Evolutionary conservation across 2,329 filamentous ascomycete species (phyloP), one percentile per base, ranked within the genome.

Genomic region (Botryotinia globosa): DNA sequence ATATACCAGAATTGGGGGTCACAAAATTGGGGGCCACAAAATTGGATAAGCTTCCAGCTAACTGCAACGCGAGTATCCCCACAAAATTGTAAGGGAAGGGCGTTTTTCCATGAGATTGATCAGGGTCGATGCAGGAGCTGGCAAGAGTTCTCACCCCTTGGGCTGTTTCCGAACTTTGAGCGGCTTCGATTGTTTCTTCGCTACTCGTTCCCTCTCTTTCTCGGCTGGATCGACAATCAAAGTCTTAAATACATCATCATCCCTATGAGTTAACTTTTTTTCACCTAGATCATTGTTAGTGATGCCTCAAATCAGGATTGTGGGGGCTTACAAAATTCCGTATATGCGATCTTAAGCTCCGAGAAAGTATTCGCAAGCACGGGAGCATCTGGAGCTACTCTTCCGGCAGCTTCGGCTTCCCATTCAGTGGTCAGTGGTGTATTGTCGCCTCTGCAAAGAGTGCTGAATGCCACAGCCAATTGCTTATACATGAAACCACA

Each of bases 401-500:
- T 44, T 16, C 34, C 29, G 1, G 37, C 29, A 16, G 56, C 44
- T 65, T 74, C 75, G 10, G 71, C 71, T 22, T 71, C 71, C 74
- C 74, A 76, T 10, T 67, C 54, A 22, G 69, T 70, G 14, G 74
- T 75, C 37, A 76, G 44, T 1, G 75, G 75, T 20, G 75, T 73
- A 18, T 76, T 72, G 2, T 74, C 54, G 1, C 74, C 75, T 14
- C 75, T 73, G 45, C 75, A 76, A 34, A 76, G 66, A 42, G 73
- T 71, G 29, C 72, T 71, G 29, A 73, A 76, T 12, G 74, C 65
- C 34, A 75, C 65, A 12, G 75, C 72, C 29, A 76, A 48, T 70
- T 75, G 67, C 32, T 67, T 73, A 20, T 76, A 76, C 71, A 76
- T 76, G 34, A 72, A 76, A 16, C 67, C 72, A 20, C 72, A 73